phyloP scores from a whole-genome alignment of 495 filamentous ascomycete genomes.

The Podospora comata region DNA sequence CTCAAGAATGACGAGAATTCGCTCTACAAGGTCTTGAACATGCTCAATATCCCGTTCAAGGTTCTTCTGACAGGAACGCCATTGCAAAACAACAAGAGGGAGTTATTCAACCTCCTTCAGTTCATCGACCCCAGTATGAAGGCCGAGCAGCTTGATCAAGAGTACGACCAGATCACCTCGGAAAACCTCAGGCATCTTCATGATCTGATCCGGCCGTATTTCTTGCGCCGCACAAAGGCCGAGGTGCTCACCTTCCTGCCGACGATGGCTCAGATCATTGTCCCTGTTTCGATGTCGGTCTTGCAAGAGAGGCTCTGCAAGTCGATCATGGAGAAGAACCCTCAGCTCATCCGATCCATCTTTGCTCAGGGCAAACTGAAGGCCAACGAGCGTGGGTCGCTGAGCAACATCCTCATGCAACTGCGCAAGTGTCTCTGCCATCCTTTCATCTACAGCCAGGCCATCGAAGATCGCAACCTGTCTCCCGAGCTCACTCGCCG shows the following conservation, averaged over 20 bases:
- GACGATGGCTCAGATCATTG: conserved; percentile 87
- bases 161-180: conserved; percentile 70
- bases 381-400: conserved; percentile 64
- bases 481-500: conserved; percentile 56
- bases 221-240: conserved; percentile 72
- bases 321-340: conserved; percentile 85
- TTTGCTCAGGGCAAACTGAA: conserved; percentile 64
- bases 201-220: conserved; percentile 76
- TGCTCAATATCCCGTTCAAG: conserved; percentile 72
- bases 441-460: conserved; percentile 85
- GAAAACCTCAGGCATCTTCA: conserved; percentile 81
- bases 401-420: conserved; percentile 95
- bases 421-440: conserved; percentile 93
- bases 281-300: conserved; percentile 88
- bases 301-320: conserved; percentile 94
- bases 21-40: conserved; percentile 69
- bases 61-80: conserved; percentile 87
- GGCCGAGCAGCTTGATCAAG: conserved; percentile 66
- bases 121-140: conserved; percentile 71
- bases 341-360: conserved; percentile 82
- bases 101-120: conserved; percentile 92
- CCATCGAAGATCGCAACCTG: conserved; percentile 75
- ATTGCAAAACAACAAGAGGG: conserved; percentile 89
- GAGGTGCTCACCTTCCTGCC: conserved; percentile 87
- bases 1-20: conserved; percentile 88